These are phyloP conservation scores for Globisporangium echinulatum DNA, from an alignment of 352 stramenopile genomes.

Conservation along the genomic window DNA sequence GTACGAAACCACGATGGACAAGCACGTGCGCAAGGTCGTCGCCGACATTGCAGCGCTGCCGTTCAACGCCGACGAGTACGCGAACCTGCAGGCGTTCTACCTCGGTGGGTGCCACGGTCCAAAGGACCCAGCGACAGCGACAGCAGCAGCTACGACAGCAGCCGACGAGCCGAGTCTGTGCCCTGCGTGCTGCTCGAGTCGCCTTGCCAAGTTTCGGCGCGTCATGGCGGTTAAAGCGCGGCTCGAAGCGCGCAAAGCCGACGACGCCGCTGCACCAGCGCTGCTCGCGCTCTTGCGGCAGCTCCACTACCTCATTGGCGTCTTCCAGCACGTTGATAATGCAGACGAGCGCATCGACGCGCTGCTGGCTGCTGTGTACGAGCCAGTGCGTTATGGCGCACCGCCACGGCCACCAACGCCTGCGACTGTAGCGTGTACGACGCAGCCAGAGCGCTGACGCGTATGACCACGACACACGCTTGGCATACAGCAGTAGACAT, in stretches of 20 bases:
- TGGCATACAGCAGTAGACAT: no score
- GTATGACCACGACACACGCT: conserved; percentile 7
- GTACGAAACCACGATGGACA: conserved; percentile 69
- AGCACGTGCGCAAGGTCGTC: conserved; percentile 63
- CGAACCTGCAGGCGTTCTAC: conserved; percentile 55
- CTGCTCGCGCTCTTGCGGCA: conserved; percentile 57
- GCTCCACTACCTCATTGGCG: conserved; percentile 66
- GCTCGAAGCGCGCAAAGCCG: conserved; percentile 22
- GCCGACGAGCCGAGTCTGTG: conserved; percentile 27
- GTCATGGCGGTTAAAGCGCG: conserved; percentile 52
- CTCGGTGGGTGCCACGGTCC: conserved; percentile 39
- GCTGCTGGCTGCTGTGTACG: conserved; percentile 46
- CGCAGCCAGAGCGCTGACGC: neutral
- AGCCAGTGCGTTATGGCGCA: no score
- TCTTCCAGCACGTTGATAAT: conserved; percentile 67
- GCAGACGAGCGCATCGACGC: conserved; percentile 49
- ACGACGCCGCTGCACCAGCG: conserved; percentile 24
- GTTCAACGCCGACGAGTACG: conserved; percentile 62
- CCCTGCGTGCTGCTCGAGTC: conserved; percentile 36
- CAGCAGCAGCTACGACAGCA: neutral
- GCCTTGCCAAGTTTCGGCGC: conserved; percentile 44
- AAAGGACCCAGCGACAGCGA: conserved; percentile 9
- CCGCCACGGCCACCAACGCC: neutral
- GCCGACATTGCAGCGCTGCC: conserved; percentile 52
- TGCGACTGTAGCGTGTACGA: neutral